Percentiles rank a stretch among this genome's conserved stretches.
Conservation (phyloP, 1,284 basidiomycete species). For the Ustilago esculenta region DNA sequence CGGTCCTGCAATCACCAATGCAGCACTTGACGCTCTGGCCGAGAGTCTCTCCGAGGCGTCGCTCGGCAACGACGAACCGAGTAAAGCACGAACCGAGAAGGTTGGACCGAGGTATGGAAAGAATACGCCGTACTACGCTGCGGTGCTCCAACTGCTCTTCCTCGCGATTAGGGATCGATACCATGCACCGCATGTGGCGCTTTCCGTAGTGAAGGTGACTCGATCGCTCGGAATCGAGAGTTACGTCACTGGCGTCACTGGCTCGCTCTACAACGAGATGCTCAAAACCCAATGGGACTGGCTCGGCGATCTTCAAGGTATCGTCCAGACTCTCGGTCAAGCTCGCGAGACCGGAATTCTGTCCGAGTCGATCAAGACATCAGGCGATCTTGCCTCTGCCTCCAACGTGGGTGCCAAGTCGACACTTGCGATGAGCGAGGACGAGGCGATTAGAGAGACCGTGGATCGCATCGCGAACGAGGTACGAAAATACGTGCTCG, state of each 20-base stretch:
- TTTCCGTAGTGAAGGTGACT: slow-evolving; percentile 39
- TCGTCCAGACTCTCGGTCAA: slow-evolving; percentile 19
- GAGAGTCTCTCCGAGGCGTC: neutral
- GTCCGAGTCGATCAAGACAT: slow-evolving; percentile 9
- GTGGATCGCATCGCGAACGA: slow-evolving; percentile 47
- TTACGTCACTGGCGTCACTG: slow-evolving; percentile 60
- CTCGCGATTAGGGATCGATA: slow-evolving; percentile 55
- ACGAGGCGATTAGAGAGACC: slow-evolving; percentile 42
- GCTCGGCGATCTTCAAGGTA: slow-evolving; percentile 46
- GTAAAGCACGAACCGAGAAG: neutral
- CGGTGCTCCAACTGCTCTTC: slow-evolving; percentile 58
- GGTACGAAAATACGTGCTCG: slow-evolving; percentile 35
- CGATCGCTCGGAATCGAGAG: slow-evolving; percentile 49
- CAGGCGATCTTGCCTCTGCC: neutral
- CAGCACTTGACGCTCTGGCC: neutral
- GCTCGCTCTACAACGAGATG: slow-evolving; percentile 56
- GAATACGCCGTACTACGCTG: slow-evolving; percentile 55
- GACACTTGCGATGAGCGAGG: slow-evolving; percentile 10
- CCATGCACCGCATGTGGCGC: slow-evolving; percentile 48
- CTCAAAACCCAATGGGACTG: slow-evolving; percentile 57
- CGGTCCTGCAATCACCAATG: neutral
- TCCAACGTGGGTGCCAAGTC: neutral
- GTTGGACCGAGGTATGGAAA: slow-evolving; percentile 39
- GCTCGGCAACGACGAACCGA: no score
- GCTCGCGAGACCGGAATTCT: slow-evolving; percentile 48